phyloP scores from a whole-genome alignment of 176 grass and related monocot species.

The Carex cristatella region DNA sequence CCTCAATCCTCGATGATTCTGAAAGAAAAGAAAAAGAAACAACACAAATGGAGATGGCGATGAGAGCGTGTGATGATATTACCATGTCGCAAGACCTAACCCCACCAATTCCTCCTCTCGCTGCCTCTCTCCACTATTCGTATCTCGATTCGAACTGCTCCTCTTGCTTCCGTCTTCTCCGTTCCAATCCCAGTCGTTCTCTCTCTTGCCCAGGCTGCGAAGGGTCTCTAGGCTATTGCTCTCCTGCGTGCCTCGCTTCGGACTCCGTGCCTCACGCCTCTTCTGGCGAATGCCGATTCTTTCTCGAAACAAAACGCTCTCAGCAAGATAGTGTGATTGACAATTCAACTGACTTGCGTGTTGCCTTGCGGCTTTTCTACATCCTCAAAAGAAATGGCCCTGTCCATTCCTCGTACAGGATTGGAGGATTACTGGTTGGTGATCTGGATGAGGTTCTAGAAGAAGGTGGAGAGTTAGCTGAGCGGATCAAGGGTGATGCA shows the following conservation, averaged over 20 bases:
- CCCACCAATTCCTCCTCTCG: conserved; percentile 39
- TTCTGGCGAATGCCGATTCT: conserved; percentile 63
- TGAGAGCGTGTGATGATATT: conserved; percentile 39
- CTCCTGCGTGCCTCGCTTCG: conserved; percentile 33
- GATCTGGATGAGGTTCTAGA: conserved; percentile 41
- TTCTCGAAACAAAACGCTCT: conserved; percentile 20
- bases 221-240: conserved; percentile 51
- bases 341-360: conserved; percentile 42
- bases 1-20: background rate
- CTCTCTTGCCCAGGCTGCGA: conserved; percentile 36
- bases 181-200: background rate
- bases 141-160: conserved; percentile 59
- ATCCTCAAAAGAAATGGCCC: conserved; percentile 27
- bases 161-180: conserved; percentile 52
- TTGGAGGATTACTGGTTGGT: conserved; percentile 51
- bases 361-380: conserved; percentile 56
- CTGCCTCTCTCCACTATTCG: conserved; percentile 40
- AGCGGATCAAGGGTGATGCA: conserved; percentile 45
- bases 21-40: background rate
- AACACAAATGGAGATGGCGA: conserved; percentile 43
- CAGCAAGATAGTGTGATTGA: background rate
- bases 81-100: conserved; percentile 60
- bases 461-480: conserved; percentile 43
- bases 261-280: conserved; percentile 37
- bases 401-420: conserved; percentile 29